These are phyloP conservation scores for Aspergillus felis DNA, from an alignment of 2,329 filamentous ascomycete genomes.

Conservation along the genomic window DNA sequence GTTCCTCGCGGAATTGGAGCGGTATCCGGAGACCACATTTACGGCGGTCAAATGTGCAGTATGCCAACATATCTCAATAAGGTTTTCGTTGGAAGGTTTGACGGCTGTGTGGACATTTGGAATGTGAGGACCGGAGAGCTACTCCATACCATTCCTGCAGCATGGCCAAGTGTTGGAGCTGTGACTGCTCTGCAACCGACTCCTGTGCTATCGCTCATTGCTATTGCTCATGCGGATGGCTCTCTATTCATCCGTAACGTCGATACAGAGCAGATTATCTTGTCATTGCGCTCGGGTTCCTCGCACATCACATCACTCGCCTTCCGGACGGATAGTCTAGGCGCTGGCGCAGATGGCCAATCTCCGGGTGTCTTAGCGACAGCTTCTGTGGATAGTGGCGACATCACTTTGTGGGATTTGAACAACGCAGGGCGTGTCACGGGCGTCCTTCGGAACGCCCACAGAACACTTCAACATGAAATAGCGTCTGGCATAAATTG, in stretches of 20 bases:
- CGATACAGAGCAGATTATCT: constrained; percentile 67
- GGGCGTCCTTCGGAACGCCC: constrained; percentile 81
- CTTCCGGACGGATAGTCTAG: constrained; percentile 84
- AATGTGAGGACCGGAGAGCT: constrained; percentile 89
- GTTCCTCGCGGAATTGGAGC: constrained; percentile 54
- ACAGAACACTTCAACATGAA: constrained; percentile 58
- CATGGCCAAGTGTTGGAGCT: constrained; percentile 65
- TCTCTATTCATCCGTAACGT: constrained; percentile 78
- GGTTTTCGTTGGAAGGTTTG: constrained; percentile 79
- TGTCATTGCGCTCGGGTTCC: constrained; percentile 65
- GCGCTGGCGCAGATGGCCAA: constrained; percentile 81
- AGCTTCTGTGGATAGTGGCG: constrained; percentile 70
- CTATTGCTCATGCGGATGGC: constrained; percentile 80
- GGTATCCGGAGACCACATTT: constrained; percentile 58
- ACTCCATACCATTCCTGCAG: constrained; percentile 82
- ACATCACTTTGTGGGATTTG: constrained; percentile 94
- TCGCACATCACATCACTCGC: constrained; percentile 74
- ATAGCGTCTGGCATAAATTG: constrained; percentile 73
- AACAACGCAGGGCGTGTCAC: constrained; percentile 83
- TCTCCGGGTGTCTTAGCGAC: constrained; percentile 93
- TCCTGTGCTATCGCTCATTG: constrained; percentile 78
- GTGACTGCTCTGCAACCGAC: constrained; percentile 86
- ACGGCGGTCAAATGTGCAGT: constrained; percentile 75
- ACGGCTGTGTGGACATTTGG: constrained; percentile 95
- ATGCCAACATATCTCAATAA: constrained; percentile 98